Conservation (phyloP, 768 basidiomycete species). For the Pilatotrama ljubarskyi region DNA sequence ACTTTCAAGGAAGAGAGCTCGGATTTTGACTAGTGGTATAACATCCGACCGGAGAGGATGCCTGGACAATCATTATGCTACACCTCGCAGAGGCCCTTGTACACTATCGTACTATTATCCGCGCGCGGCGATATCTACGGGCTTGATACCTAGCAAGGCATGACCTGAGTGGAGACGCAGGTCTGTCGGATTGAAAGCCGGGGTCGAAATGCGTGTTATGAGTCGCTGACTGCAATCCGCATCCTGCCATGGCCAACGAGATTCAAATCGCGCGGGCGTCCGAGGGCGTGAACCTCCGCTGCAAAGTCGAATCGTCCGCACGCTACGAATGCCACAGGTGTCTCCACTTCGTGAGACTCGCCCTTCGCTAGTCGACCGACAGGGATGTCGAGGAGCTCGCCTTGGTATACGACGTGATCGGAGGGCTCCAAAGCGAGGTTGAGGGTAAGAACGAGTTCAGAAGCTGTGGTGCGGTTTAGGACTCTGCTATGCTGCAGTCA, state of each 20-base stretch:
- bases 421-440: conserved; percentile 57
- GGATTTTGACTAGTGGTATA: conserved; percentile 64
- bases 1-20: conserved; percentile 80
- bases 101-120: conserved; percentile 23
- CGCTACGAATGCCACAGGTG: conserved; percentile 72
- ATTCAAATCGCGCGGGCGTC: not conserved
- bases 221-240: conserved; percentile 12
- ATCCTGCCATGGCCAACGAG: conserved; percentile 22
- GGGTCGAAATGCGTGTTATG: not conserved
- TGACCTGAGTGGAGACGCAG: not conserved
- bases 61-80: conserved; percentile 19
- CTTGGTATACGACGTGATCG: conserved; percentile 71
- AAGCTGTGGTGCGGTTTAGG: conserved; percentile 42
- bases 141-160: not conserved
- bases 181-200: not conserved
- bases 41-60: conserved; percentile 6
- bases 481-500: not conserved
- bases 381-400: conserved; percentile 57
- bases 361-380: conserved; percentile 63
- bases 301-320: conserved; percentile 59
- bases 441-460: conserved; percentile 51
- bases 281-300: conserved; percentile 37
- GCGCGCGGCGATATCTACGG: conserved; percentile 14
- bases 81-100: conserved; percentile 22
- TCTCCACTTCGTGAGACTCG: conserved; percentile 50